These are phyloP conservation scores for Diaporthe nobilis DNA, from an alignment of 2,329 filamentous ascomycete species.

Conservation along the genomic window DNA sequence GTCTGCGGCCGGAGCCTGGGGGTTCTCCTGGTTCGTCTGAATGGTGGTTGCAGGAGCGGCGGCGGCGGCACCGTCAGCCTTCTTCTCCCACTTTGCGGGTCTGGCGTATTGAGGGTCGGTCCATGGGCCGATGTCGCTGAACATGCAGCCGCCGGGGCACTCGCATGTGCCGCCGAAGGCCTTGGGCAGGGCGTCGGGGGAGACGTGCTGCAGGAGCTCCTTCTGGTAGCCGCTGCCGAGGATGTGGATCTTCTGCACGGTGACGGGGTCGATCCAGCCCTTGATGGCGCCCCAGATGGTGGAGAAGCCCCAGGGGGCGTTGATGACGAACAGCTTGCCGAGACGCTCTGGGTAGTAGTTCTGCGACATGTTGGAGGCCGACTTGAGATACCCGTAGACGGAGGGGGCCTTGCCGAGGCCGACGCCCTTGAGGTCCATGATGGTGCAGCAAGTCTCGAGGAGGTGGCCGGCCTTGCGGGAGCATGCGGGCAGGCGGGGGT, in stretches of 20 bases:
- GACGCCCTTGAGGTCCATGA: constrained; percentile 98
- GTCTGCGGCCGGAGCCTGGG: constrained; percentile 49
- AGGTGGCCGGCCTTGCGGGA: constrained; percentile 91
- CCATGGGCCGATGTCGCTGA: constrained; percentile 95
- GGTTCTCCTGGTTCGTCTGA: constrained; percentile 52
- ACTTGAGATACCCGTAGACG: constrained; percentile 89
- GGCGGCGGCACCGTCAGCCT: constrained; percentile 50
- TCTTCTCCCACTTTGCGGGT: constrained; percentile 75
- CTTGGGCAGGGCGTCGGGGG: constrained; percentile 90
- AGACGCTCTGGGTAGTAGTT: constrained; percentile 99
- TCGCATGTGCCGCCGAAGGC: constrained; percentile 87
- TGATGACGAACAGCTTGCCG: constrained; percentile 97
- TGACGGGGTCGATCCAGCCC: constrained; percentile 96
- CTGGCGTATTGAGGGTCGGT: constrained; percentile 77
- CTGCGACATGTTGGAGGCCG: constrained; percentile 91
- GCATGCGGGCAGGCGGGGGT: constrained; percentile 94
- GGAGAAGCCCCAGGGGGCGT: constrained; percentile 96
- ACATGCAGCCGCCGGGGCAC: constrained; percentile 84
- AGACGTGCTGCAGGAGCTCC: constrained; percentile 87
- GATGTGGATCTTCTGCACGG: constrained; percentile 95
- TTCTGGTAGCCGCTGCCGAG: constrained; percentile 85
- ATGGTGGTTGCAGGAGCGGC: constrained; percentile 44
- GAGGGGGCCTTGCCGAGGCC: constrained; percentile 84
- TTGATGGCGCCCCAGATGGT: constrained; percentile 89
- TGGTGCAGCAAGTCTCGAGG: constrained; percentile 97